Base-by-base conservation (phyloP, 2,329 filamentous ascomycete genomes). In the Exophiala sp. region DNA sequence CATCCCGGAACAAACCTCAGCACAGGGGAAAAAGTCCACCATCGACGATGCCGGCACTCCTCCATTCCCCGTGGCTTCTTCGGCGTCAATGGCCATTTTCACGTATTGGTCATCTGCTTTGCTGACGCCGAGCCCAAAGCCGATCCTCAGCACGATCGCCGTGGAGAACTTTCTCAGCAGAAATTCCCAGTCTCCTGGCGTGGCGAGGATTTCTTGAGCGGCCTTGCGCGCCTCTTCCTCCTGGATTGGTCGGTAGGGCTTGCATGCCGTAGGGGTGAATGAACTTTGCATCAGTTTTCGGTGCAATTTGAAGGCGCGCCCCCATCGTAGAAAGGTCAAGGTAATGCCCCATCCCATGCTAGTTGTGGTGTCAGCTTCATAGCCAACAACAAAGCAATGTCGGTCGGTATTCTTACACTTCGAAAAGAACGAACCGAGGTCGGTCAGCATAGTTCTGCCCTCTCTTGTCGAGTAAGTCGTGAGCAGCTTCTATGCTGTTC, bases 11-110 rank as follows among this genome's bases (percentile, higher is more conserved):
- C 18, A 18, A 43, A 37, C 11, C 24, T 35, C 18, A 48, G 30
- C 1, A 29, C 16, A n/a, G 0, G 75, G 75, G 45, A 77, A 75
- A 53, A 73, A 68, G 58, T 77, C 75, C 10, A 76, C 71, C 1
- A 73, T 62, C 2, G 69, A 72, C 2, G 58, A 58, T 14, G 57
- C 64, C 7, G 63, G 64, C 2, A 62, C 56, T 1, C 63, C 64
- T 19, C 63, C 63, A 19, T 44, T 44, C n/a, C 40, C 47, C 10
- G 40, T 50, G 18, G 41, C 47, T 18, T 44, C 40, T 34, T 44
- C 40, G 2, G 47, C 40, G 13, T 50, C 47, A 16, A 50, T 21
- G 14, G 46, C 39, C 46, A 48, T 48, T 14, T 71, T 61, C 23
- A 75, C 65, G 48, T 69, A 71, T 0, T 13, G 46, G 16, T 48